Evolutionary conservation across 1,284 basidiomycete species (phyloP), one percentile per base, ranked within the genome.

Genomic region (Mycena sp.): DNA sequence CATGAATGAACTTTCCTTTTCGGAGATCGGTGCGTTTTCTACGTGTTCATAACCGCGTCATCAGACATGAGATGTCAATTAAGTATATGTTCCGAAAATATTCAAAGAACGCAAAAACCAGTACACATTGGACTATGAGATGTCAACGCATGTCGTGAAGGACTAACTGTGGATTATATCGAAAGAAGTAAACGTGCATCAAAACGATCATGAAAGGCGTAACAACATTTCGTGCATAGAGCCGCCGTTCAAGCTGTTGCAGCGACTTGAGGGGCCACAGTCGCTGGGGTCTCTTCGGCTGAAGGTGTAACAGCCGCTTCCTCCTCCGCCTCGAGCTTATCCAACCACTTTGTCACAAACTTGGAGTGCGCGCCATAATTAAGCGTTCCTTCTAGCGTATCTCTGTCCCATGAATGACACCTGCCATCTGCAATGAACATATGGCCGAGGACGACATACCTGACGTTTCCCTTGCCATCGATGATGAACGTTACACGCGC

Each of bases 401-500:
- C 61, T 12, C 67, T 55, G 23, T 43, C 21, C 16, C 32, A 26
- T n/a, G 6, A 14, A 45, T 26, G n/a, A n/a, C n/a, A n/a, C n/a
- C n/a, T 37, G 26, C n/a, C 0, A 85, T 78, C 64, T 80, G 64
- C 85, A 26, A 52, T 37, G 25, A 16, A 52, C 29, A 25, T 10
- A 19, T 10, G 35, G 10, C 21, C n/a, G 6, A 41, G 4, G n/a
- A 54, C 38, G 59, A 76, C 82, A 28, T 72, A 90, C 86, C 84
- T 82, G 30, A 94, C 79, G 48, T 86, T 77, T 4, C 93, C 92
- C 57, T 89, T 82, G 56, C 77, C 80, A 73, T 93, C 91, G 59
- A 94, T 87, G 69, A 93, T 81, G 73, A 93, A 90, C 0, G 92
- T 94, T 25, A 87, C 83, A 23, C 92, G 84, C 5, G 89, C 88